phyloP scores from a whole-genome alignment of 257 asterid genomes.

The Solanum okadae region DNA sequence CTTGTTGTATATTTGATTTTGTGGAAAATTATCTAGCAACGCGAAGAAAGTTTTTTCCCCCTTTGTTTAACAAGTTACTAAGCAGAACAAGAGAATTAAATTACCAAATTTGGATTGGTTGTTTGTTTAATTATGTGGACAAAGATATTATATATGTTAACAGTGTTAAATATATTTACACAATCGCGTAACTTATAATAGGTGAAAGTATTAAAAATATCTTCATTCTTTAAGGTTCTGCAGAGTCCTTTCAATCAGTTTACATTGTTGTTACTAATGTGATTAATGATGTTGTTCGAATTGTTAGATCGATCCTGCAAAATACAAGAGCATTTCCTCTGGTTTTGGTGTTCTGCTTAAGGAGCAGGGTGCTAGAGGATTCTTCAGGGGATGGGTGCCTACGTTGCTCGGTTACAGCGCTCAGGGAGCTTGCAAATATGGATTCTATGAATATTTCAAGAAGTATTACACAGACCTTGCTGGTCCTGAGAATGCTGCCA shows the following conservation, averaged over 20 bases:
- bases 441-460: slow-evolving; percentile 56
- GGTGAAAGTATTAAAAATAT: neutral
- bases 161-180: neutral
- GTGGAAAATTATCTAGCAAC: neutral
- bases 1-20: too few species aligned
- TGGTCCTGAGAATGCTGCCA: slow-evolving; percentile 51
- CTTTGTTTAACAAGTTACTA: neutral
- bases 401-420: slow-evolving; percentile 65
- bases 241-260: neutral
- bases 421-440: slow-evolving; percentile 65
- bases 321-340: slow-evolving; percentile 51
- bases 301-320: slow-evolving; percentile 50
- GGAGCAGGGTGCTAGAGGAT: slow-evolving; percentile 59
- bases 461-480: slow-evolving; percentile 51
- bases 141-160: neutral
- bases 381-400: slow-evolving; percentile 63
- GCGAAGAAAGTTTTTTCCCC: neutral
- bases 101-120: neutral
- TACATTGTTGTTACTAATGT: neutral
- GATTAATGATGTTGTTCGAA: neutral
- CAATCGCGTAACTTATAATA: neutral
- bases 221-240: neutral
- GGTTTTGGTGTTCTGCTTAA: slow-evolving; percentile 46
- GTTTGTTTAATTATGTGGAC: neutral
- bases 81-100: neutral